A percentile compares a stretch with the other conserved stretches of the same genome.
phyloP scores from a whole-genome alignment of 768 basidiomycete species.

The Tylopilus subfusipes region DNA sequence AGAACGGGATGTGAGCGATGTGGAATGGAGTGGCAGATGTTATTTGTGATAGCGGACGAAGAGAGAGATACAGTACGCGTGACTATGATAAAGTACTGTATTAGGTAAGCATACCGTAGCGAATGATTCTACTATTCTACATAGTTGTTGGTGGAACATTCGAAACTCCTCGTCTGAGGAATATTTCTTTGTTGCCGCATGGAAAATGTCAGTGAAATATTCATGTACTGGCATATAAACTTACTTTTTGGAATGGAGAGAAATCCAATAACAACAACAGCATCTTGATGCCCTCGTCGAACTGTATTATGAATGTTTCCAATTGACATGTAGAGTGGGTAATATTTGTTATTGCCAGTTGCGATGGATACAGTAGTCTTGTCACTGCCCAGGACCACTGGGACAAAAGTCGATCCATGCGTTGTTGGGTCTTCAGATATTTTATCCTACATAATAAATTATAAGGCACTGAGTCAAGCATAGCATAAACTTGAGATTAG shows the following conservation, averaged over 20 bases:
- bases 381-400: neutral
- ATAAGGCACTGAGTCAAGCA: too few species aligned
- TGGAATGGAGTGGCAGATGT: too few species aligned
- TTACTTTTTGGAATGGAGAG: conserved; percentile 33
- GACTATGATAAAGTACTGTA: too few species aligned
- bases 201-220: neutral
- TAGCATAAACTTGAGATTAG: neutral
- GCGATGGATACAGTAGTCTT: neutral
- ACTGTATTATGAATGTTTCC: neutral
- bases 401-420: conserved; percentile 3
- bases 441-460: conserved; percentile 12
- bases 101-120: too few species aligned
- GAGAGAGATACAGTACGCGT: too few species aligned
- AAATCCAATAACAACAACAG: conserved; percentile 16
- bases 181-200: conserved; percentile 6
- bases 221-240: neutral
- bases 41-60: too few species aligned
- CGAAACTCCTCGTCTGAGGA: conserved; percentile 15
- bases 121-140: too few species aligned
- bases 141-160: conserved; percentile 25
- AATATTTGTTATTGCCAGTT: conserved; percentile 3
- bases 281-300: neutral
- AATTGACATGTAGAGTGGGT: conserved; percentile 1
- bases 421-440: conserved; percentile 16
- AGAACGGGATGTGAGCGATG: too few species aligned